A percentile compares a stretch with the other conserved stretches of the same genome.
These are phyloP conservation scores for Lophium mytilinum DNA, from an alignment of 495 filamentous ascomycete genomes.

Conservation along the genomic window DNA sequence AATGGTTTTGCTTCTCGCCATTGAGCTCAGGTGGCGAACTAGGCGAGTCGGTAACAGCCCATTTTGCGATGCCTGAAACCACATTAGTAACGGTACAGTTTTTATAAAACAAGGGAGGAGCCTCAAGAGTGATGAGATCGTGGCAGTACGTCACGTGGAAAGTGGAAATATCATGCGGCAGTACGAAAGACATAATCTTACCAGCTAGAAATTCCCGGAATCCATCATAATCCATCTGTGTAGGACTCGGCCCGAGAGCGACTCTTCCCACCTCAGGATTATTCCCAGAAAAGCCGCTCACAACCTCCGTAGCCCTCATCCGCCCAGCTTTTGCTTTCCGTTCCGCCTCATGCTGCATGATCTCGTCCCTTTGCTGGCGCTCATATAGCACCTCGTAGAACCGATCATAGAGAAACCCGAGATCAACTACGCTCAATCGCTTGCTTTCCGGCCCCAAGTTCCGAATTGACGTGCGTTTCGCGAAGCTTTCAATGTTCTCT, in stretches of 20 bases:
- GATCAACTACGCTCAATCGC: constrained; percentile 71
- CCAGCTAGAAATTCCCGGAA: constrained; percentile 87
- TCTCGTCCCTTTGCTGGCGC: constrained; percentile 69
- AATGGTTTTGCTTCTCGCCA: constrained; percentile 43
- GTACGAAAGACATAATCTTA: constrained; percentile 4
- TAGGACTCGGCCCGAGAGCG: constrained; percentile 77
- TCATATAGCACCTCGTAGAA: constrained; percentile 90
- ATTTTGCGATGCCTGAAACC: constrained; percentile 57
- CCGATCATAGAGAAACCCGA: constrained; percentile 82
- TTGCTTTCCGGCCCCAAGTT: constrained; percentile 96
- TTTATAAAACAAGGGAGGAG: too few relatives aligned
- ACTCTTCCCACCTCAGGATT: constrained; percentile 69
- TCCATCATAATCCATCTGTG: constrained; percentile 91
- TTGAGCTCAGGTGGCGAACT: constrained; percentile 48
- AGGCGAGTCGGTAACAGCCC: constrained; percentile 80
- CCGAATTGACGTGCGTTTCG: constrained; percentile 89
- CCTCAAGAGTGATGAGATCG: too few relatives aligned
- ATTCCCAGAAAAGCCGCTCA: constrained; percentile 40
- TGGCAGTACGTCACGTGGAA: too few relatives aligned
- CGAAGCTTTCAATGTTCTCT: constrained; percentile 91
- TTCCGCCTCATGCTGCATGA: constrained; percentile 67
- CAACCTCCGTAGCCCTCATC: constrained; percentile 44
- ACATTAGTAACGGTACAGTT: not conserved
- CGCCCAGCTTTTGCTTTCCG: constrained; percentile 52
- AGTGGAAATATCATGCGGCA: too few relatives aligned